Percentiles rank a stretch among this genome's conserved stretches.
phyloP scores from a whole-genome alignment of 345 rosid species.

The Citrus inodora region DNA sequence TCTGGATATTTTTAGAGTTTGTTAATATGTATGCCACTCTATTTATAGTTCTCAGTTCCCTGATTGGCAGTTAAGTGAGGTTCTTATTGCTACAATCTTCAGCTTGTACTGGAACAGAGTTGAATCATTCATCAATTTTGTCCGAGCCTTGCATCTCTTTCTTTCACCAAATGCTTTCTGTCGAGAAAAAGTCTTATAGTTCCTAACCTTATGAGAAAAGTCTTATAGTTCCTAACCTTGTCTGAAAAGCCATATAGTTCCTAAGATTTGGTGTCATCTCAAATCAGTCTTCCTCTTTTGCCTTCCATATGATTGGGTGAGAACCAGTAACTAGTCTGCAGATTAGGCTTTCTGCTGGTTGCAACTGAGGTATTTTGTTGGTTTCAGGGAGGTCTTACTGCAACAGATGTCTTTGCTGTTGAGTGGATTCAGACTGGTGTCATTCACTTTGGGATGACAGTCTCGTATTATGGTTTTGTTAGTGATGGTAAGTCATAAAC shows the following conservation, averaged over 20 bases:
- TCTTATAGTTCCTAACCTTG: not conserved
- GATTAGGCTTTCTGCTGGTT: constrained; percentile 4
- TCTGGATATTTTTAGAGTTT: not conserved
- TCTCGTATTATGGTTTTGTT: constrained; percentile 94
- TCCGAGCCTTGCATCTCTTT: not conserved
- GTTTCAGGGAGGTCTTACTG: constrained; percentile 91
- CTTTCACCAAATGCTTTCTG: not conserved
- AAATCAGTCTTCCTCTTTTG: not conserved
- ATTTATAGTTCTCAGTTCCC: not conserved
- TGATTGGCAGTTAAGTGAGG: not conserved
- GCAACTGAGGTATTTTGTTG: constrained; percentile 9
- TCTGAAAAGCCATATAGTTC: not conserved
- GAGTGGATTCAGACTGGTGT: constrained; percentile 89
- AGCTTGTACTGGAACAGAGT: not conserved
- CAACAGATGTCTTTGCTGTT: constrained; percentile 96
- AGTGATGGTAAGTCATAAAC: constrained; percentile 72
- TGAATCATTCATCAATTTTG: not conserved
- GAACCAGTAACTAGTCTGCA: not conserved
- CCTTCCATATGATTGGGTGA: not conserved
- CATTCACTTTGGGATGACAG: constrained; percentile 92
- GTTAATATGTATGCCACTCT: not conserved
- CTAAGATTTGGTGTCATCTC: not conserved
- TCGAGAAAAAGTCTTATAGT: not conserved
- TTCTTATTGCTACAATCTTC: not conserved
- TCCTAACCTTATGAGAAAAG: not conserved